Evolutionary conservation across 2,329 filamentous ascomycete species (phyloP), one percentile per base, ranked within the genome.

Genomic region (Akanthomyces lecanii): DNA sequence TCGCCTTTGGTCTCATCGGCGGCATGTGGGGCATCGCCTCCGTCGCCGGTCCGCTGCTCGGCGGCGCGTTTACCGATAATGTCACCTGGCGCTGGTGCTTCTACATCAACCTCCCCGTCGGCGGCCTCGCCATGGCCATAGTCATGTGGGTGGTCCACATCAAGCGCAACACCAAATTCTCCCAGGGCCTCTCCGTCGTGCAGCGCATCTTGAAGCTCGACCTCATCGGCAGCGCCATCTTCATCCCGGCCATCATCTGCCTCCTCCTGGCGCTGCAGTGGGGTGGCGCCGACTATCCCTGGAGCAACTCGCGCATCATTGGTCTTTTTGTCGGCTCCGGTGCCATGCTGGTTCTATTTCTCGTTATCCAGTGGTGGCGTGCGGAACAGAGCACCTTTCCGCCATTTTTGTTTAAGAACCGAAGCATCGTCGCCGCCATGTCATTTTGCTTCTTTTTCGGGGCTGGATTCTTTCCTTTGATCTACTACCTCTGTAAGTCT

Each of bases 181-280:
- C 72, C 4, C 67, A 72, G 42, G 63, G 69, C 55, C 66, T 75
- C 64, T 68, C 76, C 30, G 68, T 79, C 54, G 16, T 72, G 28
- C 62, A 69, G 40, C 76, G 80, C 14, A 55, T 84, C 36, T 69
- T 75, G 52, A 75, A 79, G 65, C 74, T 85, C 52, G 84, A 86
- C 67, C 70, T 82, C 11, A 51, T 77, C 11, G 83, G 84, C 33
- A 78, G 79, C 2, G 70, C 71, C n/a, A 72, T 83, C 63, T 78
- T 85, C 67, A 76, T 84, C 33, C 81, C 83, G 1, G 77, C 79
- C 44, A 76, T 85, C 52, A 70, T 85, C 65, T 81, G 78, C 66
- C 74, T 85, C 14, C 72, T 86, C 10, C 75, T 87, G 4, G 83
- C 82, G 8, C 74, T 86, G 44, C 80, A 86, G 67, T 86, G 81